Evolutionary conservation across 164 flowering plant genomes (phyloP).

Genomic region (Vitis labrusca): DNA sequence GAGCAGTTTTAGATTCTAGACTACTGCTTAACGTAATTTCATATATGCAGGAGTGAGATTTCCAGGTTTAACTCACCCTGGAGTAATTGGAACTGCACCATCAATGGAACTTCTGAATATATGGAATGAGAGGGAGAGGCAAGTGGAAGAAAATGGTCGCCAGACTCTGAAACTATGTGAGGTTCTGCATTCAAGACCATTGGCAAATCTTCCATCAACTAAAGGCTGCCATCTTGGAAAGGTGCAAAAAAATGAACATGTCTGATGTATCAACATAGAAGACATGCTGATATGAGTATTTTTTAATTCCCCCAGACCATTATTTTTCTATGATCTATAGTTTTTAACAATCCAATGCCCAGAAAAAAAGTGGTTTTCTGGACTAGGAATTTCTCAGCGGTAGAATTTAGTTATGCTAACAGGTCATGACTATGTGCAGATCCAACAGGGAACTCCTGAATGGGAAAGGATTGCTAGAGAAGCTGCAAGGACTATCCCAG

Average conservation of each 20-base stretch:
- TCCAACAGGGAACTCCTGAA: constrained; percentile 58
- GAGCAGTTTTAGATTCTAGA: background rate
- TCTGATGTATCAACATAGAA: background rate
- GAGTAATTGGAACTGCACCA: constrained; percentile 92
- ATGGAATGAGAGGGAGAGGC: constrained; percentile 85
- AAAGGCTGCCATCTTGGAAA: constrained; percentile 81
- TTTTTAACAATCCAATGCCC: too few relatives aligned
- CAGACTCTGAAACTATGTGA: constrained; percentile 67
- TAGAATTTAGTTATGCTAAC: background rate
- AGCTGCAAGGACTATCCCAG: constrained; percentile 95
- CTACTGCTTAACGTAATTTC: background rate
- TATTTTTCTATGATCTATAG: too few relatives aligned
- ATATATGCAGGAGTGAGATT: constrained; percentile 65
- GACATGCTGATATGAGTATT: background rate
- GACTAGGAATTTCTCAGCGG: background rate
- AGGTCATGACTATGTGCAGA: constrained; percentile 34
- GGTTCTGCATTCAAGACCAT: constrained; percentile 79
- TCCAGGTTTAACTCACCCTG: constrained; percentile 95
- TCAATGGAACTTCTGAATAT: constrained; percentile 80
- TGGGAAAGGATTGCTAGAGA: constrained; percentile 86
- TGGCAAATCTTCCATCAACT: constrained; percentile 83
- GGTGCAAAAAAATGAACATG: constrained; percentile 32
- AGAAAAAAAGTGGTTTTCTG: too few relatives aligned
- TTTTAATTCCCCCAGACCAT: background rate
- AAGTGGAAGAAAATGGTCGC: constrained; percentile 73